Evolutionary conservation across 2,329 filamentous ascomycete species (phyloP), one percentile per base, ranked within the genome.

Genomic region (Claviceps paspali): DNA sequence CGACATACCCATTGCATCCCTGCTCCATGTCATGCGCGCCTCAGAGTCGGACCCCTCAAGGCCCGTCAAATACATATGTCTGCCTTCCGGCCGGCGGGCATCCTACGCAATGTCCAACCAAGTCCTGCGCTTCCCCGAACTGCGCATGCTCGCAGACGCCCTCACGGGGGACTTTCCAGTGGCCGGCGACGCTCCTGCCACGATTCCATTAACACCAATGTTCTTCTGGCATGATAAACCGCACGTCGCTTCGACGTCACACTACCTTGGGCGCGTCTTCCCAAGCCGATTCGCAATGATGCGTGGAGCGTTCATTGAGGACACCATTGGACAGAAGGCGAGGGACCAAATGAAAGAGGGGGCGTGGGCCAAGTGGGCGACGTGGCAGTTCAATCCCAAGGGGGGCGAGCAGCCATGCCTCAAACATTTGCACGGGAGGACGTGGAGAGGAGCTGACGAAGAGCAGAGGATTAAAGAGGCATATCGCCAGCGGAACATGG

Each of bases 191-290:
- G 2, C 12, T 12, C 42, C 46, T 11, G 49, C 73, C 1, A 18
- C 7, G 9, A 26, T 41, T 6, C 64, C 65, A 0, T 48, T 73
- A 29, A 73, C 69, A 1, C 69, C 69, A 0, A 56, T 73, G 38
- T 73, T 71, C 52, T 70, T 73, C 46, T 73, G 69, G 69, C 68
- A 73, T 38, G 69, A 73, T 41, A 73, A 73, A 44, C 68, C 69
- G 0, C 69, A 73, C 39, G 41, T 73, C 2, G 68, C 63, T 1
- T 62, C 59, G 3, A 62, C 57, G 0, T 44, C 52, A 2, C 69
- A 73, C 43, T 73, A 73, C 38, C 55, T 72, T 0, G 45, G 52
- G 1, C 55, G 61, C 1, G 61, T 73, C 1, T 73, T 73, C 34
- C 61, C 68, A 0, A 62, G 56, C 1, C 57, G 67, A 2, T 46